Conservation (phyloP, 2,329 filamentous ascomycete genomes). For the Purpureocillium takamizusanense region DNA sequence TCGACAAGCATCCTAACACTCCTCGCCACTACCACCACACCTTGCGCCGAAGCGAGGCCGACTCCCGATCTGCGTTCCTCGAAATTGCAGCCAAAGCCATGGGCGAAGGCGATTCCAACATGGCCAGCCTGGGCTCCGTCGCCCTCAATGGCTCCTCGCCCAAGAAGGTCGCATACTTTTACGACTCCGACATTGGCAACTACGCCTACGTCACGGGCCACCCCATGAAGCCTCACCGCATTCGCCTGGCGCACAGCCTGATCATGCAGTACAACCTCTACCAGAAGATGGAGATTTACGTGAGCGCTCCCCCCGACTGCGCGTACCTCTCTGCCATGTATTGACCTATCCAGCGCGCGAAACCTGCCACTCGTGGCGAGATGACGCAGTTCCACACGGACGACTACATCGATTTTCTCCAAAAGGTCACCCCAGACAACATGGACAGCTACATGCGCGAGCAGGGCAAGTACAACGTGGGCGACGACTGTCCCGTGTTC, state of each 20-base stretch:
- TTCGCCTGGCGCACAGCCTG: slow-evolving; percentile 89
- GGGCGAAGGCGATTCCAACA: slow-evolving; percentile 28
- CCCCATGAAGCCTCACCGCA: slow-evolving; percentile 97
- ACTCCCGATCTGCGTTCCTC: not conserved
- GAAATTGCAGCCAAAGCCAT: slow-evolving; percentile 13
- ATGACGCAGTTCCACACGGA: slow-evolving; percentile 91
- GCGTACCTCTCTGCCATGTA: not conserved
- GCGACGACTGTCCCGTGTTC: slow-evolving; percentile 95
- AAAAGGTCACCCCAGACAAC: slow-evolving; percentile 94
- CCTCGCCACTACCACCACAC: not conserved
- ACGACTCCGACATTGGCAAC: slow-evolving; percentile 96
- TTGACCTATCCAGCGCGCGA: slow-evolving; percentile 51
- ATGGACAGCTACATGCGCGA: slow-evolving; percentile 92
- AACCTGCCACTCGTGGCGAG: slow-evolving; percentile 80
- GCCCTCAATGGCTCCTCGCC: slow-evolving; percentile 38
- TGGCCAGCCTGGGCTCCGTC: slow-evolving; percentile 31
- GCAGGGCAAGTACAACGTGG: slow-evolving; percentile 88
- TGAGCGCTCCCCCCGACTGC: slow-evolving; percentile 39
- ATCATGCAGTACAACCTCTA: slow-evolving; percentile 95
- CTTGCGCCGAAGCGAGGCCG: not conserved
- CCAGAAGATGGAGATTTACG: slow-evolving; percentile 93
- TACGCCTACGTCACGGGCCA: slow-evolving; percentile 96
- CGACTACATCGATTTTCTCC: slow-evolving; percentile 92
- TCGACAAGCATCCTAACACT: not conserved
- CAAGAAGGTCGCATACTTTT: slow-evolving; percentile 95